Conservation (phyloP, 495 filamentous ascomycete species). For the Hyaloscypha bicolor region DNA sequence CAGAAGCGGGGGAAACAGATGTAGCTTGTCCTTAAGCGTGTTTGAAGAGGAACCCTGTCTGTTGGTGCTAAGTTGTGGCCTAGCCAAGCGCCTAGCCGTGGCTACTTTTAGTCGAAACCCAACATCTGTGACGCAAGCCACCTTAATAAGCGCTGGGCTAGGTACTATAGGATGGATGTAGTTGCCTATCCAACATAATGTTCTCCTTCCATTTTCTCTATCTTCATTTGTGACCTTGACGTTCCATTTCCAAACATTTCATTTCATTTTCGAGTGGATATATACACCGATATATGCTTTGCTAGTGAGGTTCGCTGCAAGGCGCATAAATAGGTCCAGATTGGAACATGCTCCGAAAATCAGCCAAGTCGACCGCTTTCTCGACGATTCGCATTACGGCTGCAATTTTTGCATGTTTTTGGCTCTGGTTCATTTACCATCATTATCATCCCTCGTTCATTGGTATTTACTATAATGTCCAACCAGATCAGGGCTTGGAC, state of each 20-base stretch:
- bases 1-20: no score
- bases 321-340: not conserved
- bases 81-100: no score
- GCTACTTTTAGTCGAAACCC: no score
- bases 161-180: no score
- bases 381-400: slow-evolving; percentile 1
- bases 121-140: no score
- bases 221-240: not conserved
- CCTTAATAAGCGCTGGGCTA: no score
- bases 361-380: not conserved
- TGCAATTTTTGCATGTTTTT: not conserved
- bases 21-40: no score
- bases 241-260: not conserved
- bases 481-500: not conserved
- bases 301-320: not conserved
- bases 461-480: not conserved
- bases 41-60: no score
- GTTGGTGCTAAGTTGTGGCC: no score
- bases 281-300: not conserved
- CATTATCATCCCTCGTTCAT: not conserved
- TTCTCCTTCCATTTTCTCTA: no score
- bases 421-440: not conserved
- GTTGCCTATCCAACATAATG: no score
- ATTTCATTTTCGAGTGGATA: not conserved
- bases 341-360: not conserved